These are phyloP conservation scores for Ophiosphaerella narmari DNA, from an alignment of 2,329 filamentous ascomycete species.

Conservation along the genomic window DNA sequence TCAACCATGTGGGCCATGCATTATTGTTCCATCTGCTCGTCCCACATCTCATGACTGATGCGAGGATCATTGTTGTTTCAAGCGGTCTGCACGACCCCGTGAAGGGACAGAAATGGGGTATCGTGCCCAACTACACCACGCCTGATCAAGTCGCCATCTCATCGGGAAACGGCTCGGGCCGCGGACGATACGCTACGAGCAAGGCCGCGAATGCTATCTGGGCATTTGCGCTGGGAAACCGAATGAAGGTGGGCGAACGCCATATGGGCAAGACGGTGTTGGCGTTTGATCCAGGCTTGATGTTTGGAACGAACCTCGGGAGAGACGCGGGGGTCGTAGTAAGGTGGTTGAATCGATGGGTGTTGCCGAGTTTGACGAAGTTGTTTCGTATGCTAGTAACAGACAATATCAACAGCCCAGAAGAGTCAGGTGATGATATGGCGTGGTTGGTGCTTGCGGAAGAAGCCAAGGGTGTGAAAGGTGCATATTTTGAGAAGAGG, in stretches of 20 bases:
- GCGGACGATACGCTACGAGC: conserved; percentile 50
- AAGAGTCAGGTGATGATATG: conserved; percentile 49
- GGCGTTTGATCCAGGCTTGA: conserved; percentile 55
- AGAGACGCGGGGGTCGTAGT: conserved; percentile 31
- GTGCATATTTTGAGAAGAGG: conserved; percentile 52
- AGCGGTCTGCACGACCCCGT: conserved; percentile 54
- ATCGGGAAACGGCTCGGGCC: conserved; percentile 24
- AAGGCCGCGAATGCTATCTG: conserved; percentile 58
- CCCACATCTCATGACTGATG: conserved; percentile 45
- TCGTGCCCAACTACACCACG: conserved; percentile 51
- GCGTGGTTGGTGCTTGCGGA: conserved; percentile 47
- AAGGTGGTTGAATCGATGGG: not conserved
- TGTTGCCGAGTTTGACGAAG: conserved; percentile 41
- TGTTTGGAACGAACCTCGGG: conserved; percentile 54
- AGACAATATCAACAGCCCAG: conserved; percentile 46
- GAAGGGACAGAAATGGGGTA: conserved; percentile 40
- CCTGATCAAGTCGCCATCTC: conserved; percentile 54
- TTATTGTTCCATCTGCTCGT: conserved; percentile 56
- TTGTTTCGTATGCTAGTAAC: conserved; percentile 42
- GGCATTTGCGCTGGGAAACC: conserved; percentile 51
- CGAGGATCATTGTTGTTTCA: conserved; percentile 52
- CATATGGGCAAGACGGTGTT: conserved; percentile 42
- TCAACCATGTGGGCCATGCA: conserved; percentile 58
- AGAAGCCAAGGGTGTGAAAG: conserved; percentile 43
- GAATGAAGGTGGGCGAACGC: conserved; percentile 29